Conservation (phyloP, 78 protist species). For the Speleostelium caveatum region DNA sequence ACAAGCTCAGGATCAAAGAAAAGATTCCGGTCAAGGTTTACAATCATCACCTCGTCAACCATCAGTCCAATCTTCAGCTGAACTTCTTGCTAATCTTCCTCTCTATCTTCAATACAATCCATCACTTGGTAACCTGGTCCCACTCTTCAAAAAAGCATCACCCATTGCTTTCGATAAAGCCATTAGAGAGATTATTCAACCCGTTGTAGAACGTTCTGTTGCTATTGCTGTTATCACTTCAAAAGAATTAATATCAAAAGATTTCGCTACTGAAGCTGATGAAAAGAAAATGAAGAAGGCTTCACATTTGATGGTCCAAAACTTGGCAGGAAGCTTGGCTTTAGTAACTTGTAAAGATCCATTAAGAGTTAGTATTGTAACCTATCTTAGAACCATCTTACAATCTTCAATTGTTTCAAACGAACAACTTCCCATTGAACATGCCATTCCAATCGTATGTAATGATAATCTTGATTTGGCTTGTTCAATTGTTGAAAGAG, state of each 20-base stretch:
- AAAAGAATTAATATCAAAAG: constrained; percentile 94
- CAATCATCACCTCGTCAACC: constrained; percentile 55
- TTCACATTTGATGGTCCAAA: constrained; percentile 93
- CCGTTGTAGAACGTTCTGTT: constrained; percentile 95
- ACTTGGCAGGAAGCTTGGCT: constrained; percentile 94
- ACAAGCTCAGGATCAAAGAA: constrained; percentile 42
- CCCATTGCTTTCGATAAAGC: constrained; percentile 90
- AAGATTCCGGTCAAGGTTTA: no score
- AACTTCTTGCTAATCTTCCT: constrained; percentile 2
- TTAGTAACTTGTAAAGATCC: constrained; percentile 97
- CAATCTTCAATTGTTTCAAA: constrained; percentile 8
- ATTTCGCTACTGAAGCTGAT: constrained; percentile 96
- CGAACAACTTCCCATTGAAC: constrained; percentile 71
- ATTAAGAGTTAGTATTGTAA: constrained; percentile 81
- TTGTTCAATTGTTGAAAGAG: constrained; percentile 91
- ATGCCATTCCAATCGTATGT: constrained; percentile 74
- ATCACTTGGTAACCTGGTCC: constrained; percentile 39
- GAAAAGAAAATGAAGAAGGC: constrained; percentile 89
- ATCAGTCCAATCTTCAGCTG: constrained; percentile 18
- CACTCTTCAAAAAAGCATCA: constrained; percentile 58
- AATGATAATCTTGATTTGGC: constrained; percentile 94
- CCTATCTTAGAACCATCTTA: constrained; percentile 75
- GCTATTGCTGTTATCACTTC: constrained; percentile 93
- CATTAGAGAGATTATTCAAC: constrained; percentile 89
- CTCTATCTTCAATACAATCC: constrained; percentile 22